A percentile compares a stretch with the other conserved stretches of the same genome.
These are phyloP conservation scores for Yarrowia yakushimensis DNA, from an alignment of 805 yeast species.

Conservation along the genomic window DNA sequence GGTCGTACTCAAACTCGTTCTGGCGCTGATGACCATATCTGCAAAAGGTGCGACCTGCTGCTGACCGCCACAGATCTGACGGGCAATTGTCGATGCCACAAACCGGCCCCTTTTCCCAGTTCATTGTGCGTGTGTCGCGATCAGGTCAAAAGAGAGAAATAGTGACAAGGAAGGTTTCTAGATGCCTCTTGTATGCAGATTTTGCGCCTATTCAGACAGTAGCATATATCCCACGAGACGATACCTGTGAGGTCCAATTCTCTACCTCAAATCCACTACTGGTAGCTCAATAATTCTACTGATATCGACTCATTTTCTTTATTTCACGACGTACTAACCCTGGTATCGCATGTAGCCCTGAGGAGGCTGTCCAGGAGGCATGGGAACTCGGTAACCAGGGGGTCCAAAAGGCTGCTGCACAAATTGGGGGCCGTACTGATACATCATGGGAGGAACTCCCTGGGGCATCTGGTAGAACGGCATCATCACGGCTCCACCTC, in stretches of 20 bases:
- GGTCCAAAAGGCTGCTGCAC: constrained; percentile 21
- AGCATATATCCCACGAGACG: too few relatives aligned
- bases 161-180: neutral
- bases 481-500: constrained; percentile 24
- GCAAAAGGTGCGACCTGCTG: constrained; percentile 79
- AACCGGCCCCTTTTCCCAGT: constrained; percentile 53
- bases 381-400: constrained; percentile 18
- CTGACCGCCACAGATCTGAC: constrained; percentile 64
- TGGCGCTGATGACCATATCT: constrained; percentile 71
- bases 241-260: too few relatives aligned
- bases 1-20: neutral
- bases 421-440: constrained; percentile 22
- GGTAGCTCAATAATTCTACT: too few relatives aligned
- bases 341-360: constrained; percentile 23
- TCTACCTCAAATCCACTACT: too few relatives aligned
- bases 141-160: neutral
- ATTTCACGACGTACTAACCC: constrained; percentile 17
- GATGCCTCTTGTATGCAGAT: neutral
- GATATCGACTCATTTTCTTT: neutral
- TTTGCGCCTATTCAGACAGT: neutral
- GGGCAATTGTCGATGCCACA: constrained; percentile 92
- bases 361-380: constrained; percentile 21
- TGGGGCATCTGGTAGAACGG: constrained; percentile 22
- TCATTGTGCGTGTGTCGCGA: neutral
- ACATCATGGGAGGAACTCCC: constrained; percentile 23